These are phyloP conservation scores for Syncephalastrum sp. DNA, from an alignment of 371 early-diverging fungal genomes.

Conservation along the genomic window DNA sequence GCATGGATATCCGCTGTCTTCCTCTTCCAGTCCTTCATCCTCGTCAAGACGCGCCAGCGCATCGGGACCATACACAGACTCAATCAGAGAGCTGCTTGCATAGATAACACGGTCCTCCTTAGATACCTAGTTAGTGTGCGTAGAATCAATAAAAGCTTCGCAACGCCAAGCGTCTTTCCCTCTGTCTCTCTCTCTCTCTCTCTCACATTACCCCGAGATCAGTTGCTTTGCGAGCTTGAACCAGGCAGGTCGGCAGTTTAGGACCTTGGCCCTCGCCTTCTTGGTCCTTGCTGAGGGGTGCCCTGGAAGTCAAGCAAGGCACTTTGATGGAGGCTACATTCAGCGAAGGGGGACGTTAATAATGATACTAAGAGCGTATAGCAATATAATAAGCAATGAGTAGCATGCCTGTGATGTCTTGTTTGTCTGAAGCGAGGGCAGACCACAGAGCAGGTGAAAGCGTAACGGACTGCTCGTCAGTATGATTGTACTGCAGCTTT, in stretches of 20 bases:
- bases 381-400: not conserved
- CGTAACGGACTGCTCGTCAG: slow-evolving; percentile 12
- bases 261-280: not conserved
- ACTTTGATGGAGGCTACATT: slow-evolving; percentile 9
- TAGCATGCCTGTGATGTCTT: slow-evolving; percentile 1
- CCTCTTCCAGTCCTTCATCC: slow-evolving; percentile 25
- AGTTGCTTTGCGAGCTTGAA: slow-evolving; percentile 11
- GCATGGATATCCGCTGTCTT: slow-evolving; percentile 12
- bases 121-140: not conserved
- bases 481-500: slow-evolving; percentile 7
- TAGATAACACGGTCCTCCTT: slow-evolving; percentile 15
- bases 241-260: slow-evolving; percentile 13
- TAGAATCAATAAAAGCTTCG: not conserved
- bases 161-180: not conserved
- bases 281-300: slow-evolving; percentile 7
- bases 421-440: slow-evolving; percentile 4
- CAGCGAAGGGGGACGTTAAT: not conserved
- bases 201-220: slow-evolving; percentile 1
- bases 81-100: slow-evolving; percentile 23
- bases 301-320: slow-evolving; percentile 12
- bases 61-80: slow-evolving; percentile 36
- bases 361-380: not conserved
- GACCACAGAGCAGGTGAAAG: slow-evolving; percentile 21
- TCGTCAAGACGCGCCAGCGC: slow-evolving; percentile 34
- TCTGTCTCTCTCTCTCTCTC: too few species aligned